phyloP scores from a whole-genome alignment of 2,329 filamentous ascomycete species.

The Cryphonectria nitschkei region DNA sequence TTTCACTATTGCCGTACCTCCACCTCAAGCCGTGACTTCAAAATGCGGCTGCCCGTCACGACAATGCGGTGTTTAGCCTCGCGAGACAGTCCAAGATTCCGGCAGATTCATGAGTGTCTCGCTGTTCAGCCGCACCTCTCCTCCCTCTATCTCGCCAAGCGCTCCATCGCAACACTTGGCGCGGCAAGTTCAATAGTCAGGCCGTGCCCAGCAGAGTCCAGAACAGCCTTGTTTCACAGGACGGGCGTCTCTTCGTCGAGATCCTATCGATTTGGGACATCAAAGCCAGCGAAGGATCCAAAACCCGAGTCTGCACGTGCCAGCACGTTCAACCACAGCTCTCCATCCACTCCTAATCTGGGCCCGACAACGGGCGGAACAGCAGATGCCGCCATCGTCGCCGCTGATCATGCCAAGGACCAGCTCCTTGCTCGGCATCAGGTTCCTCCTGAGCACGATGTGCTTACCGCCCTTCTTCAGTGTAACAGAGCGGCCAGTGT shows the following conservation, averaged over 20 bases:
- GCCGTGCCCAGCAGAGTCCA: conserved; percentile 16
- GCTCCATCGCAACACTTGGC: conserved; percentile 31
- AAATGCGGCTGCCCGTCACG: not conserved
- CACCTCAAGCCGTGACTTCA: not conserved
- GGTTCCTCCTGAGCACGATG: conserved; percentile 49
- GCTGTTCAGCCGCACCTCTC: conserved; percentile 6
- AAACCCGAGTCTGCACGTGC: not conserved
- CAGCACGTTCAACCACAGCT: conserved; percentile 6
- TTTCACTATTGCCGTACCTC: not conserved
- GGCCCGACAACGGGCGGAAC: not conserved
- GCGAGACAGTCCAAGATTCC: not conserved
- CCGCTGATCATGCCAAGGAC: conserved; percentile 48
- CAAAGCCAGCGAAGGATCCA: conserved; percentile 20
- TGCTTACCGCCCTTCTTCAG: conserved; percentile 48
- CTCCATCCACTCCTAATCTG: not conserved
- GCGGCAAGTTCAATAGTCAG: conserved; percentile 25
- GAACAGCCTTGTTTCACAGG: conserved; percentile 16
- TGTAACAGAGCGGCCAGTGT: conserved; percentile 49
- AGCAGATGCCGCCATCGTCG: conserved; percentile 38
- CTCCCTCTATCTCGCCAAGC: conserved; percentile 31
- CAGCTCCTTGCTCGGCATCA: conserved; percentile 49
- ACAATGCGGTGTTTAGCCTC: not conserved
- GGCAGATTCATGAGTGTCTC: not conserved
- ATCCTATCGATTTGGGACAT: conserved; percentile 21
- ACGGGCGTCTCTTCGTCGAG: conserved; percentile 13